These are phyloP conservation scores for Aureoboletus auriporus DNA, from an alignment of 768 basidiomycete species.

Conservation along the genomic window DNA sequence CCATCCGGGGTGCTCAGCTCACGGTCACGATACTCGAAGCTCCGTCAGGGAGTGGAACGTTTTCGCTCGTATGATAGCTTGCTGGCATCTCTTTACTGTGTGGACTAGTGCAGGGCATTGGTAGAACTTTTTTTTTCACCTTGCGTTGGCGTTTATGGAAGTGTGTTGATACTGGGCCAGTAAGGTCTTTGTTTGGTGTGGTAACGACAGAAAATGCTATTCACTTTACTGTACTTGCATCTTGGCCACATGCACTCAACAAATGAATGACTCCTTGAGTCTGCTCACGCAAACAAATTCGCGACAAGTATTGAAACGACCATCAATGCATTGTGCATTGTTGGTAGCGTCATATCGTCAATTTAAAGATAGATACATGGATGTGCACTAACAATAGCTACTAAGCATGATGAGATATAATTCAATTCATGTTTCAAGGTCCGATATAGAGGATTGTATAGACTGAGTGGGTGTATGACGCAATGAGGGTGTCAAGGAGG, in stretches of 20 bases:
- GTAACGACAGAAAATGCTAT: slow-evolving; percentile 9
- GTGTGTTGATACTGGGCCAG: slow-evolving; percentile 17
- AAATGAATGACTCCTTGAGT: too few species aligned
- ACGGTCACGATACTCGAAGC: slow-evolving; percentile 45
- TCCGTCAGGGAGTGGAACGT: slow-evolving; percentile 44
- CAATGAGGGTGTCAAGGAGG: slow-evolving; percentile 11
- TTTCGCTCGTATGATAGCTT: slow-evolving; percentile 18
- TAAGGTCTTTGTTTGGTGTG: slow-evolving; percentile 6
- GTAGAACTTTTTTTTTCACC: slow-evolving; percentile 6
- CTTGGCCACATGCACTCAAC: too few species aligned
- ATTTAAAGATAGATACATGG: slow-evolving; percentile 15
- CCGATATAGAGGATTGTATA: slow-evolving; percentile 13
- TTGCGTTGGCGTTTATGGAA: slow-evolving; percentile 7
- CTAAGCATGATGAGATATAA: slow-evolving; percentile 15
- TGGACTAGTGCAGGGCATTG: slow-evolving; percentile 20
- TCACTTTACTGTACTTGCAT: background rate
- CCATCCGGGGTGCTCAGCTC: background rate
- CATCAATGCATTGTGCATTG: too few species aligned
- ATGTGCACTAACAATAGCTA: slow-evolving; percentile 17
- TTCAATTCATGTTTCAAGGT: slow-evolving; percentile 24
- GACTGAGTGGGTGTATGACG: slow-evolving; percentile 10
- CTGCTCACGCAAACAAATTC: slow-evolving; percentile 1
- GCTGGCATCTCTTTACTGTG: slow-evolving; percentile 7
- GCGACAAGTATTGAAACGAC: background rate
- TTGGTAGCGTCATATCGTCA: background rate